Conservation (phyloP, 2,329 filamentous ascomycete species). For the Plenodomus lindquistii region DNA sequence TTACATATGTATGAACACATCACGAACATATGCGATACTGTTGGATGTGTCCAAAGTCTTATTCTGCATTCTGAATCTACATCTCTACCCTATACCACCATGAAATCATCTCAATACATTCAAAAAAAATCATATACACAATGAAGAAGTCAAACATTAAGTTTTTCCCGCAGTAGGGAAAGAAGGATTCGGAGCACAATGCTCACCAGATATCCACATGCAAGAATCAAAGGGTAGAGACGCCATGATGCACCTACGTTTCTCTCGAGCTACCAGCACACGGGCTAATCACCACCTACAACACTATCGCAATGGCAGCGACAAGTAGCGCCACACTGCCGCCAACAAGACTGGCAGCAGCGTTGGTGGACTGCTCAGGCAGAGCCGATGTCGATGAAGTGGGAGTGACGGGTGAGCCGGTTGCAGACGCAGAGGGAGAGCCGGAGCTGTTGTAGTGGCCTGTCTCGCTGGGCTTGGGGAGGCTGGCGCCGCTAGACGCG, state of each 20-base stretch:
- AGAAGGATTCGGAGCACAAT: not conserved
- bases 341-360: slow-evolving; percentile 22
- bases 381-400: slow-evolving; percentile 13
- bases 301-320: slow-evolving; percentile 27
- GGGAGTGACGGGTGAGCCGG: slow-evolving; percentile 16
- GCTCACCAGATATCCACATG: slow-evolving; percentile 26
- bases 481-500: slow-evolving; percentile 10
- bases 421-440: slow-evolving; percentile 16
- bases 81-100: not conserved
- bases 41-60: not conserved
- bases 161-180: not conserved
- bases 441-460: slow-evolving; percentile 16
- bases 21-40: too few relatives aligned
- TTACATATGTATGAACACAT: too few relatives aligned
- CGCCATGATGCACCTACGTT: slow-evolving; percentile 16
- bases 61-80: not conserved
- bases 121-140: not conserved
- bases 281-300: slow-evolving; percentile 17
- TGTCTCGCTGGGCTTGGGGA: slow-evolving; percentile 10
- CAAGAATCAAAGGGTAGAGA: slow-evolving; percentile 7
- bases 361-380: slow-evolving; percentile 22
- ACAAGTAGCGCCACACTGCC: slow-evolving; percentile 27
- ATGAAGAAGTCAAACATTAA: not conserved
- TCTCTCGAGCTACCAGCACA: not conserved
- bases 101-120: not conserved